Evolutionary conservation across 2,329 filamentous ascomycete genomes (phyloP), one percentile per base, ranked within the genome.

Genomic region (Penicillium sp.): DNA sequence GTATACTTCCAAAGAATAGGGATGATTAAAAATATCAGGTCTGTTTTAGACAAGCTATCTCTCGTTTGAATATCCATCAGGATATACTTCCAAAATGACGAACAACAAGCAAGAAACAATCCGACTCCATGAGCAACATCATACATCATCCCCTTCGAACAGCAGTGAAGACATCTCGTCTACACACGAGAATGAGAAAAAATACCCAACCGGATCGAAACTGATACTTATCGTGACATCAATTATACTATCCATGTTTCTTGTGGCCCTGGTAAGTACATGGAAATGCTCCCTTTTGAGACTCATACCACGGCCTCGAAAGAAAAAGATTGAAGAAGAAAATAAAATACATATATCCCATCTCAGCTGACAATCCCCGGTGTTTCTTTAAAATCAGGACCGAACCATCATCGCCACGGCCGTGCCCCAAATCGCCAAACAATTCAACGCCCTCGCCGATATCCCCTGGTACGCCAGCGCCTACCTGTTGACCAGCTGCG

Each of bases 391-490:
- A 27, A 18, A 9, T 28, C 37, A 53, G 48, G 51, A 54, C 36
- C 51, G 51, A 34, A 54, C 52, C 12, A 54, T 54, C 25, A 54
- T 54, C 36, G 49, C 52, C 26, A 54, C 52, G 3, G 52, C 52
- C 5, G 45, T 51, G 4, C 52, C 52, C 12, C 41, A 35, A 12
- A 54, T 54, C 32, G 45, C 49, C 12, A 45, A 49, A 18, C 44
- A 52, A 35, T 54, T 54, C 39, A 47, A 54, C 36, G 49, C 52
- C 3, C 45, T 54, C 3, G 37, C 35, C 4, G 49, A 54, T 27
- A 54, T 54, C 25, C 38, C 40, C 42, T 54, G 52, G 52, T 54
- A 54, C n/a, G 49, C 52, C 7, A 54, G 49, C 32, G 46, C 52
- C 24, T 54, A 54, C 11, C 52, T 54, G 6, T 11, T 54, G 13